Evolutionary conservation across 345 rosid species (phyloP).

Genomic region (Heritiera fomes): DNA sequence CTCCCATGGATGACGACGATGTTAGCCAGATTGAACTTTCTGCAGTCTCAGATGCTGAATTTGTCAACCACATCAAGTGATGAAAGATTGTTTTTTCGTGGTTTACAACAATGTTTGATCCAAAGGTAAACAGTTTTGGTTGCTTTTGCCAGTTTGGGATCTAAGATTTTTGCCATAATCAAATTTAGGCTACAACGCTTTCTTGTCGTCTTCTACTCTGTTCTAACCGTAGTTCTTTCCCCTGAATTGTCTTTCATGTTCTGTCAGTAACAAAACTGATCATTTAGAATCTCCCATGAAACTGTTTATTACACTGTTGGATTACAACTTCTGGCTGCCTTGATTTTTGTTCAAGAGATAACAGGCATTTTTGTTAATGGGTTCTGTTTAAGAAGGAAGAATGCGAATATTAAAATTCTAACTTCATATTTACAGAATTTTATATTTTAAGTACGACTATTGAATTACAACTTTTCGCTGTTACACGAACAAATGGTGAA

Average conservation of each 20-base stretch:
- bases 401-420: no score
- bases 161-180: constrained; percentile 39
- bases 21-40: constrained; percentile 62
- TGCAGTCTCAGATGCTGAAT: constrained; percentile 64
- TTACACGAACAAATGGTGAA: no score
- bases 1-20: constrained; percentile 75
- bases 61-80: constrained; percentile 39
- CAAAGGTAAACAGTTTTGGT: constrained; percentile 45
- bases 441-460: no score
- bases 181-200: constrained; percentile 23
- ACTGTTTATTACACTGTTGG: constrained; percentile 10
- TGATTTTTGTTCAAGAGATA: not conserved
- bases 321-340: constrained; percentile 4
- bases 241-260: constrained; percentile 21
- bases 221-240: constrained; percentile 47
- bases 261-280: constrained; percentile 40
- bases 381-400: not conserved
- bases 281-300: constrained; percentile 18
- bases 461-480: no score
- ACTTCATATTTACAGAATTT: no score
- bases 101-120: constrained; percentile 33
- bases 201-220: constrained; percentile 18
- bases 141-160: constrained; percentile 41
- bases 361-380: not conserved
- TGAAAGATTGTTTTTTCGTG: constrained; percentile 24